Percentiles rank a stretch among this genome's conserved stretches.
These are phyloP conservation scores for Stagonosporopsis chrysanthemi DNA, from an alignment of 2,329 filamentous ascomycete species.

Conservation along the genomic window DNA sequence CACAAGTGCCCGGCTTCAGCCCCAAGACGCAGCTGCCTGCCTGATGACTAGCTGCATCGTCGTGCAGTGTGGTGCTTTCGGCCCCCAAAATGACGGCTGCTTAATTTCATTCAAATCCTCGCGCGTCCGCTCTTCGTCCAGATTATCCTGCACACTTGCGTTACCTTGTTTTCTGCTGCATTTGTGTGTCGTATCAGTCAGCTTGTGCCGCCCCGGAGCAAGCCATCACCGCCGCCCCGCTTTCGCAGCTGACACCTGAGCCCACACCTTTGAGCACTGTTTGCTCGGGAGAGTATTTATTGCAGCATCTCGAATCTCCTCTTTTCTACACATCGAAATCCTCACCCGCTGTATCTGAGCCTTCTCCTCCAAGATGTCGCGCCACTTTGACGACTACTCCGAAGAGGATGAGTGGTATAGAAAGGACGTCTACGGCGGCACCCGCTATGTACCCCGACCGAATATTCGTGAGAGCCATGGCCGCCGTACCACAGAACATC, in stretches of 20 bases:
- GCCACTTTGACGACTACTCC: constrained; percentile 36
- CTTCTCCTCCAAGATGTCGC: constrained; percentile 30
- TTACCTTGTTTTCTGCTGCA: constrained; percentile 23
- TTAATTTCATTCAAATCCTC: constrained; percentile 32
- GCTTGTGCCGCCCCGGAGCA: constrained; percentile 30
- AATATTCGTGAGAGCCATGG: constrained; percentile 27
- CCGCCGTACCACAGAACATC: constrained; percentile 41
- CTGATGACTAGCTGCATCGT: constrained; percentile 43
- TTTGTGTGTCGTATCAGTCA: constrained; percentile 31
- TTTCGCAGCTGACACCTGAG: constrained; percentile 23
- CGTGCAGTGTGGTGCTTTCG: constrained; percentile 27
- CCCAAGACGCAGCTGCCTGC: constrained; percentile 30
- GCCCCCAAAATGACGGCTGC: constrained; percentile 31
- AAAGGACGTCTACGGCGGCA: constrained; percentile 32
- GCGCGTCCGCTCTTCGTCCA: constrained; percentile 27
- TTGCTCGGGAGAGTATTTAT: constrained; percentile 19
- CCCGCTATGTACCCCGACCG: constrained; percentile 41
- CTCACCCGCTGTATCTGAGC: not conserved
- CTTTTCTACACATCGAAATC: not conserved
- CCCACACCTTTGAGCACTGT: constrained; percentile 23
- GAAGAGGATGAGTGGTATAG: constrained; percentile 42
- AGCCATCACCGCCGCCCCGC: constrained; percentile 27
- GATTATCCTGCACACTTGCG: constrained; percentile 22
- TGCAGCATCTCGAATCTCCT: not conserved
- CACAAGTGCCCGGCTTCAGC: constrained; percentile 28